Base-by-base conservation (phyloP, 306 rosid genomes). In the Prunus fruticosa region DNA sequence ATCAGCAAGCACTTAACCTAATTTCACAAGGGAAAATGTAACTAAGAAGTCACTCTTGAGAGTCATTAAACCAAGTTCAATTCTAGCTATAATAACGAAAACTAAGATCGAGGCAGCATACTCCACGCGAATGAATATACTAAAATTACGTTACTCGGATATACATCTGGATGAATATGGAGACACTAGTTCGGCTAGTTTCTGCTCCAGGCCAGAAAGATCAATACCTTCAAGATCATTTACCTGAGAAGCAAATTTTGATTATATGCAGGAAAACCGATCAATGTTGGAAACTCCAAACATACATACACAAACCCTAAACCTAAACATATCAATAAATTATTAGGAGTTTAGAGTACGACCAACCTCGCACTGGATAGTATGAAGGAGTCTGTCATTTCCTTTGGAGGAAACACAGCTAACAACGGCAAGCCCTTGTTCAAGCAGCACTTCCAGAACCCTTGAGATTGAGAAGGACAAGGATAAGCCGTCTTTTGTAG, bases 301-400 rank as follows among this genome's bases (percentile, higher is more conserved):
- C n/a, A 20, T 52, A 78, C 60, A 54, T 11, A 49, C 8, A 19
- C 27, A 76, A 34, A 47, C 57, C 52, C 28, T 73, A 18, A 76
- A 0, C 47, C 34, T 15, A 67, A 58, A 73, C 11, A 52, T 19
- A 53, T 22, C n/a, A 18, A 22, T 16, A 60, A n/a, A 64, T 6
- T 2, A 61, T 1, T 23, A 46, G 34, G 45, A 45, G 62, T 49
- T 25, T 19, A 77, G 27, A 60, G 11, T 22, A 20, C 18, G 2
- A 8, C 16, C 27, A 81, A 90, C 96, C 96, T 85, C 87, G 50
- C 79, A 82, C 38, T 82, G 87, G 64, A 91, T 69, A 22, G 82
- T 87, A 8, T 88, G 82, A 65, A 87, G 79, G 16, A 87, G 51
- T 83, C 74, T 85, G 25, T 82, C 91, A 63, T 87, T 87, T 51